Percentiles rank a stretch among this genome's conserved stretches.
Conservation (phyloP, 108 stramenopile genomes). For the Parietichytrium sp. region DNA sequence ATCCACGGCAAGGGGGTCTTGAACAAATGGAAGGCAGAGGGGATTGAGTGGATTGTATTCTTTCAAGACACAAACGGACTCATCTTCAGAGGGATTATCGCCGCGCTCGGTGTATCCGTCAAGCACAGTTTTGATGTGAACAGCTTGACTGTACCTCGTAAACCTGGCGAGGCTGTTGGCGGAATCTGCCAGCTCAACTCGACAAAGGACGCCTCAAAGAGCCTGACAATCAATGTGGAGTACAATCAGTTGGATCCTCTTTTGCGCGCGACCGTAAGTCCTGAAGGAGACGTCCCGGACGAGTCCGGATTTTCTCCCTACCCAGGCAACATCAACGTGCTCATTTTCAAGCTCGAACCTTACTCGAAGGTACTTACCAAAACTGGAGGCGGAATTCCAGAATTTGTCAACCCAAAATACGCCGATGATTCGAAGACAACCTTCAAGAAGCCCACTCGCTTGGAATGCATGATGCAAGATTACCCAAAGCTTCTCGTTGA, state of each 20-base stretch:
- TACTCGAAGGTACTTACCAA: conserved; percentile 76
- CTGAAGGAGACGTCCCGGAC: conserved; percentile 88
- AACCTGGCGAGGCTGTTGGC: conserved; percentile 94
- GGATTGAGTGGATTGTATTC: conserved; percentile 84
- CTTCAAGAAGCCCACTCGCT: conserved; percentile 95
- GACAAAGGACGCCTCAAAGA: conserved; percentile 20
- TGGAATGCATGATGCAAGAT: conserved; percentile 99
- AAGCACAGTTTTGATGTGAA: conserved; percentile 85
- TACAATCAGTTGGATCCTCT: conserved; percentile 98
- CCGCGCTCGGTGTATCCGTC: conserved; percentile 86
- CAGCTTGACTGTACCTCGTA: conserved; percentile 88
- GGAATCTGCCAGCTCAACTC: conserved; percentile 87
- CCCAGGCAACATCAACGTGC: conserved; percentile 96
- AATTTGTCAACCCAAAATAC: conserved; percentile 99
- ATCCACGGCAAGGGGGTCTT: conserved; percentile 78
- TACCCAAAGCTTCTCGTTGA: conserved; percentile 86
- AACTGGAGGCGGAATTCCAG: conserved; percentile 82
- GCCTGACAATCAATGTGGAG: conserved; percentile 86
- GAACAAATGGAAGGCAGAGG: conserved; percentile 74
- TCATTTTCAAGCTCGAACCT: conserved; percentile 77
- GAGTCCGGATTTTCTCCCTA: conserved; percentile 85
- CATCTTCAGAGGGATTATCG: conserved; percentile 81
- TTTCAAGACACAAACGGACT: conserved; percentile 98
- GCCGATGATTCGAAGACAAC: conserved; percentile 77
- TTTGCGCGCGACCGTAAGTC: conserved; percentile 72